phyloP scores from a whole-genome alignment of 2,329 filamentous ascomycete genomes.

The Periconia sp. region DNA sequence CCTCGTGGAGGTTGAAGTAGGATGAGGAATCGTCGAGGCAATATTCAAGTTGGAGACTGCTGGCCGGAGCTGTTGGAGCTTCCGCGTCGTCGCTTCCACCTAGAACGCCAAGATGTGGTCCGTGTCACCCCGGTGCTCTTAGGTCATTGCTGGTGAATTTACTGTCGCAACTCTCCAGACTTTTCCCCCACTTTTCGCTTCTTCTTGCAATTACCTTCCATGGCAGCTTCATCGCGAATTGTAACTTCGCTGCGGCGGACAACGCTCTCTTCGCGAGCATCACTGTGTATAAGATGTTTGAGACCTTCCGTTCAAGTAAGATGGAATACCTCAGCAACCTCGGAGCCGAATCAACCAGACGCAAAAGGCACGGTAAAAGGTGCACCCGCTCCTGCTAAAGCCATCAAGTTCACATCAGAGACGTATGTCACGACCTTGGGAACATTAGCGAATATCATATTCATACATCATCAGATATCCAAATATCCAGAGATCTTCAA shows the following conservation, averaged over 20 bases:
- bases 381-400: slow-evolving; percentile 45
- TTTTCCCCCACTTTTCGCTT: slow-evolving; percentile 18
- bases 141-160: slow-evolving; percentile 33
- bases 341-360: slow-evolving; percentile 49
- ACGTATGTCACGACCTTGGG: slow-evolving; percentile 54
- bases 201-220: slow-evolving; percentile 25
- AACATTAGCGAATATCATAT: not conserved
- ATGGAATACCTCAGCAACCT: slow-evolving; percentile 49
- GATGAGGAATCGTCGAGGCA: slow-evolving; percentile 15
- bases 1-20: not conserved
- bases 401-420: slow-evolving; percentile 80
- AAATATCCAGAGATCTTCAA: slow-evolving; percentile 76
- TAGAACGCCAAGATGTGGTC: slow-evolving; percentile 39
- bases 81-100: slow-evolving; percentile 47
- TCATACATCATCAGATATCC: slow-evolving; percentile 65
- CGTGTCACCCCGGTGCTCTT: slow-evolving; percentile 30
- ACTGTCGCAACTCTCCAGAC: slow-evolving; percentile 11
- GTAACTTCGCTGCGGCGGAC: slow-evolving; percentile 40
- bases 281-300: slow-evolving; percentile 27
- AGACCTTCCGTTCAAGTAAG: slow-evolving; percentile 38
- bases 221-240: slow-evolving; percentile 44
- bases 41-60: slow-evolving; percentile 27
- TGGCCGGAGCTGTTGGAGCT: slow-evolving; percentile 44
- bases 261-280: slow-evolving; percentile 30
- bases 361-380: slow-evolving; percentile 42